Conservation (phyloP, 805 yeast species). For the Cephaloascus fragrans region DNA sequence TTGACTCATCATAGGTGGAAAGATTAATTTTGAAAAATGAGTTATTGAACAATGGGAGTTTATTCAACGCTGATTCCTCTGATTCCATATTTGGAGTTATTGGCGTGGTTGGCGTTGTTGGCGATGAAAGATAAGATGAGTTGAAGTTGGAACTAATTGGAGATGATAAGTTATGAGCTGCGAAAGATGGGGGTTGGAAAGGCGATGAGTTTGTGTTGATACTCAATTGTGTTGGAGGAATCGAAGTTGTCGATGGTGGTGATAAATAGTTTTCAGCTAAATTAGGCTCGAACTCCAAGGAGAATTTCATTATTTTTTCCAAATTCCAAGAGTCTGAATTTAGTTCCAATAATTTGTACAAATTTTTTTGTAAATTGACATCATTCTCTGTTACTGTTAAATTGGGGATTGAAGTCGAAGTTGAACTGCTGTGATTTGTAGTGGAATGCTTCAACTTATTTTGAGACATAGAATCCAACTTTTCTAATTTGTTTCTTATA, state of each 20-base stretch:
- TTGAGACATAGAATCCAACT: no score
- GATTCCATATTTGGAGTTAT: slow-evolving; percentile 22
- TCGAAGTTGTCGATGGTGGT: slow-evolving; percentile 3
- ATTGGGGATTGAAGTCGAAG: neutral
- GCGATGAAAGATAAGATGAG: no score
- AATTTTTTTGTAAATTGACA: slow-evolving; percentile 22
- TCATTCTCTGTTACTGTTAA: slow-evolving; percentile 1
- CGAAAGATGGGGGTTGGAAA: slow-evolving; percentile 28
- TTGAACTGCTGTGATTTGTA: neutral
- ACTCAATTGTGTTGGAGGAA: slow-evolving; percentile 17
- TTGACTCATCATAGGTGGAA: slow-evolving; percentile 1
- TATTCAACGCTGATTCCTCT: neutral
- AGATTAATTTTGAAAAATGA: neutral
- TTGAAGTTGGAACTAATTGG: no score
- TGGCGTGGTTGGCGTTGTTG: no score
- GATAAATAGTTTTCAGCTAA: slow-evolving; percentile 26
- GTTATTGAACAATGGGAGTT: neutral
- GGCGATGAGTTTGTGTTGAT: no score
- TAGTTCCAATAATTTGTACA: slow-evolving; percentile 34
- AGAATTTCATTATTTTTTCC: slow-evolving; percentile 50
- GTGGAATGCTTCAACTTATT: no score
- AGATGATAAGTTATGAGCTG: slow-evolving; percentile 22
- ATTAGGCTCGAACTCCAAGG: slow-evolving; percentile 58
- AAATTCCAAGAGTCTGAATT: slow-evolving; percentile 36
- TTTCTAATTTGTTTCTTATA: no score